Conservation (phyloP, 1,284 basidiomycete species). For the Golubevia pallescens region DNA sequence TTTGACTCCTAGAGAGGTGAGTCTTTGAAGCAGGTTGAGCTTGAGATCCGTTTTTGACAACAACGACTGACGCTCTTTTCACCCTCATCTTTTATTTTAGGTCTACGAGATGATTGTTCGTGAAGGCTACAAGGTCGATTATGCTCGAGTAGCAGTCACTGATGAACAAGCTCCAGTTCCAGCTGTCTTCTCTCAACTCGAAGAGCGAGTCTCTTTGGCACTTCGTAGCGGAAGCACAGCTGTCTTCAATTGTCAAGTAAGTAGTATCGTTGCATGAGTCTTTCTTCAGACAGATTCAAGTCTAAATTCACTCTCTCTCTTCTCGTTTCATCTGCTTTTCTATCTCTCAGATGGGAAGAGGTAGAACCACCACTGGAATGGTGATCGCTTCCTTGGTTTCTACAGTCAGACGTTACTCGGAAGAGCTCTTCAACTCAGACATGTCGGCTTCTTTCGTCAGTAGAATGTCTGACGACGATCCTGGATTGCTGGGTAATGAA, state of each 20-base stretch:
- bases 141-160: constrained; percentile 59
- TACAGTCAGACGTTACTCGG: constrained; percentile 46
- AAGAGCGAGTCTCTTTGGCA: constrained; percentile 49
- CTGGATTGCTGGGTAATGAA: not conserved
- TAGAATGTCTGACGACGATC: constrained; percentile 12
- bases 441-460: constrained; percentile 6
- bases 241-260: constrained; percentile 63
- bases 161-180: constrained; percentile 64
- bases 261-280: no score
- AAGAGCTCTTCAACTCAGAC: constrained; percentile 20
- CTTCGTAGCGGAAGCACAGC: constrained; percentile 37
- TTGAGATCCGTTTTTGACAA: no score
- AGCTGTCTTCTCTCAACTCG: constrained; percentile 55
- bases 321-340: no score
- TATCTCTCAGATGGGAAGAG: constrained; percentile 58
- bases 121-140: constrained; percentile 58
- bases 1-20: constrained; percentile 50
- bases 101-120: constrained; percentile 55
- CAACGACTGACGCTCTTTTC: no score
- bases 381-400: constrained; percentile 57
- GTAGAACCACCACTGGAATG: constrained; percentile 61
- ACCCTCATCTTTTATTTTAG: no score
- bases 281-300: no score
- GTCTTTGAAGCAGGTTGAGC: no score
- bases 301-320: no score